Evolutionary conservation across 345 rosid genomes (phyloP).

Genomic region (Raphanus sativus): DNA sequence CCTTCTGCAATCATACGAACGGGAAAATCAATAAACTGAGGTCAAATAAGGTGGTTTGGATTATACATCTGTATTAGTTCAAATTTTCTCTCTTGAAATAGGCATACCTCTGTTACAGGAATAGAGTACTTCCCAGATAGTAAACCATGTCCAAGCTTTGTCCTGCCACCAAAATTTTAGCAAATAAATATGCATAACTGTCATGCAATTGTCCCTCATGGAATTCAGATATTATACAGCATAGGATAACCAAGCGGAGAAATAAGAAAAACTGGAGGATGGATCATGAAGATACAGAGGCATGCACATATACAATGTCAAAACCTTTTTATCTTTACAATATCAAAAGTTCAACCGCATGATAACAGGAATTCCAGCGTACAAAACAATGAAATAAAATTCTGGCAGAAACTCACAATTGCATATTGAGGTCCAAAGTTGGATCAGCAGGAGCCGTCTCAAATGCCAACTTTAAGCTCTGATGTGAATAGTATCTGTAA

Average conservation of each 20-base stretch:
- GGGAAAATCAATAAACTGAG: conserved; percentile 15
- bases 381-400: neutral
- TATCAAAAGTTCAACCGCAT: conserved; percentile 10
- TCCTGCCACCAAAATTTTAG: conserved; percentile 51
- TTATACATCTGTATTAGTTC: neutral
- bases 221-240: conserved; percentile 2
- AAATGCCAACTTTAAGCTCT: conserved; percentile 74
- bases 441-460: conserved; percentile 95
- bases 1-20: conserved; percentile 48
- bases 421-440: conserved; percentile 92
- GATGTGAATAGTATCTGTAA: conserved; percentile 64
- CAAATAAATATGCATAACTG: conserved; percentile 17
- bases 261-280: conserved; percentile 8
- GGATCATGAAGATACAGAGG: conserved; percentile 21
- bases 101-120: conserved; percentile 68
- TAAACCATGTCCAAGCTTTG: conserved; percentile 95
- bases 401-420: conserved; percentile 63
- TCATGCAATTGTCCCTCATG: conserved; percentile 3
- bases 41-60: conserved; percentile 18
- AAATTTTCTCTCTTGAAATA: neutral
- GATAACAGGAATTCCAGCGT: conserved; percentile 9
- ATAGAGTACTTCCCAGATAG: conserved; percentile 88
- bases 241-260: neutral
- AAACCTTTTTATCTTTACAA: neutral
- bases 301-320: neutral